phyloP scores from a whole-genome alignment of 148 eudicot genomes.

The Chenopodium album region DNA sequence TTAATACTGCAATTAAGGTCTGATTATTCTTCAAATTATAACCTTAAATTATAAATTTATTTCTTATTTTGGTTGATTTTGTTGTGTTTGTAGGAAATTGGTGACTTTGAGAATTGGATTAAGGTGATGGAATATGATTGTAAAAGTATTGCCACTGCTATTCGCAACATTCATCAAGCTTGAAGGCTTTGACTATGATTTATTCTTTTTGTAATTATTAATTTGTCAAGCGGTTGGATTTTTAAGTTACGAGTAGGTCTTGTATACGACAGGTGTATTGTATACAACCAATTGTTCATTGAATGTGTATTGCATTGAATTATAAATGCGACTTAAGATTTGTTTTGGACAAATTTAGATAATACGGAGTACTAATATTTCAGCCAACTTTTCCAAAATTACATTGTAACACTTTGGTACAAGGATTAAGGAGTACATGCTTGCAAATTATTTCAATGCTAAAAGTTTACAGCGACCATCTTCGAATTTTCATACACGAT shows the following conservation, averaged over 20 bases:
- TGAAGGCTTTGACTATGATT: neutral
- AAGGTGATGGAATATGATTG: slow-evolving; percentile 86
- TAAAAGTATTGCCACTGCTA: slow-evolving; percentile 66
- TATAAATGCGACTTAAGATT: neutral
- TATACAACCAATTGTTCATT: neutral
- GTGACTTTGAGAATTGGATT: slow-evolving; percentile 94
- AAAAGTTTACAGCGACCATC: neutral
- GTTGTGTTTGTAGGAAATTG: slow-evolving; percentile 54
- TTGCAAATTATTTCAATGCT: neutral
- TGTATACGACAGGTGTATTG: neutral
- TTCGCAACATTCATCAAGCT: slow-evolving; percentile 64
- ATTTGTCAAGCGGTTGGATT: neutral
- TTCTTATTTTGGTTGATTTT: neutral
- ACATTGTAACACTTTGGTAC: neutral
- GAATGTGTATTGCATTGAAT: neutral
- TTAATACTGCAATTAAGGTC: slow-evolving; percentile 74
- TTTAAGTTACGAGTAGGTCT: neutral
- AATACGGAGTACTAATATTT: neutral
- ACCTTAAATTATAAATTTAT: neutral
- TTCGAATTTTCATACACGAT: neutral
- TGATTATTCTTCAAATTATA: neutral
- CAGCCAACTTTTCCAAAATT: slow-evolving; percentile 1
- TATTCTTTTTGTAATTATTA: neutral
- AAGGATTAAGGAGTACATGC: neutral
- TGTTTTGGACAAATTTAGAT: neutral